Conservation (phyloP, 1,284 basidiomycete species). For the Volvariella volvacea region DNA sequence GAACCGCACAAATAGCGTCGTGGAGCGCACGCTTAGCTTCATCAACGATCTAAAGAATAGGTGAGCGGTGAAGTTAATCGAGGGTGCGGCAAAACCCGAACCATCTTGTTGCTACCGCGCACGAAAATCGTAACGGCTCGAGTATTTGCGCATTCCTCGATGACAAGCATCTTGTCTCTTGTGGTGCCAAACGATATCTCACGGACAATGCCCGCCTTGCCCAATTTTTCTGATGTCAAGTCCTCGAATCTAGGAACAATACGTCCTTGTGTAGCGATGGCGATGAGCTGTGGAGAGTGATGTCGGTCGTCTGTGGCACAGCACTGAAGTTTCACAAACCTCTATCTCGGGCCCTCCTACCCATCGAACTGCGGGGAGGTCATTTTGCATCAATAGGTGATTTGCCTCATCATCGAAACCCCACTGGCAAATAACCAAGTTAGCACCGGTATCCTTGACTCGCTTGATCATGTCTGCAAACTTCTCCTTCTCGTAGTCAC, state of each 20-base stretch:
- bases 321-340: constrained; percentile 35
- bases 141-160: constrained; percentile 97
- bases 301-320: not conserved
- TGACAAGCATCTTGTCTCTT: constrained; percentile 97
- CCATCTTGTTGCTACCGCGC: constrained; percentile 98
- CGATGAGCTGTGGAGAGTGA: constrained; percentile 66
- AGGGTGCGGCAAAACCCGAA: constrained; percentile 24
- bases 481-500: constrained; percentile 94
- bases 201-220: constrained; percentile 87
- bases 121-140: constrained; percentile 97
- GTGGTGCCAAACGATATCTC: constrained; percentile 97
- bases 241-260: constrained; percentile 99
- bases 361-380: constrained; percentile 97
- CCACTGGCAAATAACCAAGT: constrained; percentile 99
- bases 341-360: constrained; percentile 99
- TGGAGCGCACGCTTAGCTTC: constrained; percentile 97
- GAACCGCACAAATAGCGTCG: constrained; percentile 95
- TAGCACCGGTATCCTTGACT: constrained; percentile 97
- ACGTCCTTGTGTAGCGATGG: constrained; percentile 96
- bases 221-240: constrained; percentile 86
- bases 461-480: constrained; percentile 96
- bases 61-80: not conserved
- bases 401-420: constrained; percentile 99
- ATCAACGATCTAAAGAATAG: constrained; percentile 77
- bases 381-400: constrained; percentile 96